These are phyloP conservation scores for Pyricularia sp. DNA, from an alignment of 2,329 filamentous ascomycete genomes.

Conservation along the genomic window DNA sequence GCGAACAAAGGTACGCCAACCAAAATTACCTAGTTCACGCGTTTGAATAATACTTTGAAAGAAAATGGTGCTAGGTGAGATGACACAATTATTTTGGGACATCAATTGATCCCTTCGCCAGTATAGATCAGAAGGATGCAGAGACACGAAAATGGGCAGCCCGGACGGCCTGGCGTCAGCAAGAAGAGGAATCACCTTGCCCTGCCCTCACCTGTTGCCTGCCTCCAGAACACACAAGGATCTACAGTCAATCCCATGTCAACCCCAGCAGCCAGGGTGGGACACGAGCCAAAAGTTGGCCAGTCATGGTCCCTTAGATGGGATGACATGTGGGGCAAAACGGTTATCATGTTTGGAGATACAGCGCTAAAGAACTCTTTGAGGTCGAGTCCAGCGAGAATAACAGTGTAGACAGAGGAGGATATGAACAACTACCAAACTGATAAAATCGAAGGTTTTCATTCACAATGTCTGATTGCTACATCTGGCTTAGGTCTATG, in stretches of 20 bases:
- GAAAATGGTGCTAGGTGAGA: too few species aligned
- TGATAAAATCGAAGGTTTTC: background rate
- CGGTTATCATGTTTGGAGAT: background rate
- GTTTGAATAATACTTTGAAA: background rate
- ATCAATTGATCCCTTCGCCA: too few species aligned
- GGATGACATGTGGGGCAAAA: background rate
- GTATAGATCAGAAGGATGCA: background rate
- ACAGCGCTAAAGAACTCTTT: background rate
- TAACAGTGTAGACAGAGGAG: background rate
- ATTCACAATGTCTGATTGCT: background rate
- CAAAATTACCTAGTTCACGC: background rate
- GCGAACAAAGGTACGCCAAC: background rate
- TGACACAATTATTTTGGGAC: too few species aligned
- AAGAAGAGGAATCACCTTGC: background rate
- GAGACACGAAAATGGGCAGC: background rate
- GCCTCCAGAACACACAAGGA: background rate
- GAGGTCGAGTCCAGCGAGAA: background rate
- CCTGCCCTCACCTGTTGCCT: background rate
- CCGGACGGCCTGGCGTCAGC: background rate
- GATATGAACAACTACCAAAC: background rate
- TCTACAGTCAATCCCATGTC: constrained; percentile 7
- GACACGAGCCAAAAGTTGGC: background rate
- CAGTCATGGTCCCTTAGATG: background rate
- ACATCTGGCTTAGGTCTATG: too few species aligned
- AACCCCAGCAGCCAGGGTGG: background rate